Base-by-base conservation (phyloP, 768 basidiomycete genomes). In the Exidia glandulosa region DNA sequence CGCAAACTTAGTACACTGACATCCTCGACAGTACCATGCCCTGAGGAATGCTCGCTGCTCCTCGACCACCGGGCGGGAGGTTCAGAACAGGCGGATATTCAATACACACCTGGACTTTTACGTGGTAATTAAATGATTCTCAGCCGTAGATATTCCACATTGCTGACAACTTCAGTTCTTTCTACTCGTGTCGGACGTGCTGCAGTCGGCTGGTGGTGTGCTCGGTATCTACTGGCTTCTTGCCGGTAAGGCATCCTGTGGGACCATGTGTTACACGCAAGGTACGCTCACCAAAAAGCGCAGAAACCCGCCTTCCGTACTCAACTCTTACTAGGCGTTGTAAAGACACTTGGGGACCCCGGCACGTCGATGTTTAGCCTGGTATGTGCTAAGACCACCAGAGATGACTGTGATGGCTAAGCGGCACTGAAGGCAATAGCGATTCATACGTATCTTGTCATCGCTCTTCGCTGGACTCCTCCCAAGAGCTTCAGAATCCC, bases 361-460 rank as follows among this genome's bases (percentile, higher is more conserved):
- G 73, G 71, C 23, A 75, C 73, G 2, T 75, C 74, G 3, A 70
- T 78, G 37, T 70, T 72, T 2, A 79, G 75, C 19, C 68, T 78
- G 10, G 77, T 78, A 60, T 60, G 70, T 56, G 10, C 50, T 31
- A 41, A 36, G 34, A 50, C 33, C 13, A 16, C 25, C 23, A 13
- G 29, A 45, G 30, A 19, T 41, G 48, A 16, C 57, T 9, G 6
- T 2, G 16, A 29, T 54, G 9, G 36, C 30, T 14, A 37, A 3
- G n/a, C 14, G 6, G 45, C 36, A 41, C 14, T 57, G 48, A 62
- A 76, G 74, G 25, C 68, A 13, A 75, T 79, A 16, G 68, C 75
- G 0, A 45, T 75, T 3, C 76, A 76, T 65, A 78, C 78, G 1
- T 76, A 78, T 62, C 57, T 72, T 1, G 74, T 72, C 10, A 61